These are phyloP conservation scores for Camelina neglecta DNA, from an alignment of 345 rosid species.

Conservation along the genomic window DNA sequence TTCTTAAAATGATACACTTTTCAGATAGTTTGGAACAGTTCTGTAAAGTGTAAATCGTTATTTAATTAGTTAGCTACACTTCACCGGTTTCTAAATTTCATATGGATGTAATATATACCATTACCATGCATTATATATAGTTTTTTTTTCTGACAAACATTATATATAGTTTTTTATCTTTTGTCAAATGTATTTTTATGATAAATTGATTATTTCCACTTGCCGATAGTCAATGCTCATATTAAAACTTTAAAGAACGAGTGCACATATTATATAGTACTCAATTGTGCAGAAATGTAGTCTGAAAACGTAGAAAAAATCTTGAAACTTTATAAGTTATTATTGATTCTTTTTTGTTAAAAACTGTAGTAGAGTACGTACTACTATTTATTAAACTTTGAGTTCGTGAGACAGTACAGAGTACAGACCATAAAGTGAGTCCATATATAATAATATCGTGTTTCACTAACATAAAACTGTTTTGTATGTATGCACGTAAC, in stretches of 20 bases:
- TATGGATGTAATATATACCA: background rate
- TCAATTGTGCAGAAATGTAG: background rate
- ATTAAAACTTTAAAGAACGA: background rate
- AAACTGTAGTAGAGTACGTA: background rate
- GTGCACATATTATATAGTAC: too few species aligned
- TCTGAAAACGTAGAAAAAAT: constrained; percentile 15
- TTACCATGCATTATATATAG: background rate
- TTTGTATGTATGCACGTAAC: constrained; percentile 3
- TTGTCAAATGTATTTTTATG: background rate
- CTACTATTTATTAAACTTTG: background rate
- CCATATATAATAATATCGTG: constrained; percentile 1
- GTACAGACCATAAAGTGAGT: constrained; percentile 3
- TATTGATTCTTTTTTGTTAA: constrained; percentile 1
- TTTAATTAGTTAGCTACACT: too few species aligned
- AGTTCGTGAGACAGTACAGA: constrained; percentile 17
- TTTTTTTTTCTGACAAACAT: too few species aligned
- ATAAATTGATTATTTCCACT: background rate
- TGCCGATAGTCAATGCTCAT: constrained; percentile 23
- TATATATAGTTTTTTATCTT: too few species aligned
- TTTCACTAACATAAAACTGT: background rate
- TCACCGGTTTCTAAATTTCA: too few species aligned
- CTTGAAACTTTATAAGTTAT: background rate
- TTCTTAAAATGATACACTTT: too few species aligned
- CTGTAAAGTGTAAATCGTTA: too few species aligned
- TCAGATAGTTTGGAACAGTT: too few species aligned